These are phyloP conservation scores for Phytophthora fragariae DNA, from an alignment of 352 stramenopile genomes.

Conservation along the genomic window DNA sequence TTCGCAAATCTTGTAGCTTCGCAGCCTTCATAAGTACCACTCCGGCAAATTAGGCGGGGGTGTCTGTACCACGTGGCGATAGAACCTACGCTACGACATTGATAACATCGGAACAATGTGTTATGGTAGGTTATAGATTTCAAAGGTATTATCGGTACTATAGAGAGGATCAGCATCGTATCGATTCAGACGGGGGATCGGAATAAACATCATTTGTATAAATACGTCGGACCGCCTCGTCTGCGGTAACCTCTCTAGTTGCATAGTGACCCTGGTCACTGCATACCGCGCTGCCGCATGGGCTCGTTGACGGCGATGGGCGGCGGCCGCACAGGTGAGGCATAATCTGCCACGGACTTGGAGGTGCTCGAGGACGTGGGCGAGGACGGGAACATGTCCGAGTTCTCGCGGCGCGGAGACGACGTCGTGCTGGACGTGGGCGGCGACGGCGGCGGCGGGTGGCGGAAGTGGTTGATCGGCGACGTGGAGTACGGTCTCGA, in stretches of 20 bases:
- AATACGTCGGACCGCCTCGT: slow-evolving; percentile 24
- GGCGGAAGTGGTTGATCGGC: slow-evolving; percentile 71
- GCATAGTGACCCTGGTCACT: neutral
- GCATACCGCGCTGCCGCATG: slow-evolving; percentile 22
- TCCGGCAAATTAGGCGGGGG: too few relatives aligned
- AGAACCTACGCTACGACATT: neutral
- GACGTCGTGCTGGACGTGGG: slow-evolving; percentile 48
- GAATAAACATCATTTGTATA: slow-evolving; percentile 31
- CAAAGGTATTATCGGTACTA: neutral
- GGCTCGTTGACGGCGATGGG: slow-evolving; percentile 31
- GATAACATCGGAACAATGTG: neutral
- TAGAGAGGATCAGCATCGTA: neutral
- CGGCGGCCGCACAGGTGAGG: slow-evolving; percentile 16
- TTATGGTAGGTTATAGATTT: neutral
- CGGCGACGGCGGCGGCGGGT: slow-evolving; percentile 48
- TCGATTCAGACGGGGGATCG: neutral
- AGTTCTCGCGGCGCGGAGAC: slow-evolving; percentile 34
- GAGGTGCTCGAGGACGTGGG: slow-evolving; percentile 32
- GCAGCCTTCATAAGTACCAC: too few relatives aligned
- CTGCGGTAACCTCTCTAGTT: neutral
- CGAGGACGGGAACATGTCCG: slow-evolving; percentile 29
- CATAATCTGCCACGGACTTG: slow-evolving; percentile 25
- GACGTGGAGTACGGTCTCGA: slow-evolving; percentile 68
- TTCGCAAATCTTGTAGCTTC: too few relatives aligned
- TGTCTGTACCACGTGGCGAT: slow-evolving; percentile 2